A percentile compares a stretch with the other conserved stretches of the same genome.
Evolutionary conservation across 2,329 filamentous ascomycete species (phyloP).

Genomic region (Hirsutella minnesotensis): DNA sequence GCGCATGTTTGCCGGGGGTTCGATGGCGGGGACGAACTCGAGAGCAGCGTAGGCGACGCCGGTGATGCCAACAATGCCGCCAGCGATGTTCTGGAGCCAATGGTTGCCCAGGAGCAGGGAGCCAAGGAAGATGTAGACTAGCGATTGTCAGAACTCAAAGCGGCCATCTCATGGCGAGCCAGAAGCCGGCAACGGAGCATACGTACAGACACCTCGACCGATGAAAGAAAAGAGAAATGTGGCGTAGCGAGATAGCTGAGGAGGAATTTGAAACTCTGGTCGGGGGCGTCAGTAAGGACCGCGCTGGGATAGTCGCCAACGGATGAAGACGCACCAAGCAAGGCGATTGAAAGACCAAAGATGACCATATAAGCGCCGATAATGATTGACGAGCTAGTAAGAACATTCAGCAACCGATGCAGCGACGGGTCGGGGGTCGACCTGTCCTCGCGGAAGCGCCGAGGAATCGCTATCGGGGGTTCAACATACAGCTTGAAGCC

Average conservation of each 20-base stretch:
- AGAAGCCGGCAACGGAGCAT: no score
- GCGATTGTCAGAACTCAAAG: not conserved
- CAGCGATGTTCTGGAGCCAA: constrained; percentile 61
- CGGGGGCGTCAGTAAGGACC: constrained; percentile 11
- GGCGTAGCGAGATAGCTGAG: constrained; percentile 84
- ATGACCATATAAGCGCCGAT: constrained; percentile 80
- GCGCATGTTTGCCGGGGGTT: constrained; percentile 72
- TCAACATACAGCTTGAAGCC: constrained; percentile 42
- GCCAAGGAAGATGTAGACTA: constrained; percentile 95
- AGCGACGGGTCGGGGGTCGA: not conserved
- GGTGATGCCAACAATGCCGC: constrained; percentile 63
- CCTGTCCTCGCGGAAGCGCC: not conserved
- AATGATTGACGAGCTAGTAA: constrained; percentile 42
- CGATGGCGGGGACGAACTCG: constrained; percentile 68
- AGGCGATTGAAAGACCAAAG: constrained; percentile 69
- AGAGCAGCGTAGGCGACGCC: constrained; percentile 68
- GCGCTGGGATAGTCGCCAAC: not conserved
- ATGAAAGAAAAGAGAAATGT: constrained; percentile 98
- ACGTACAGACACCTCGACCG: constrained; percentile 86
- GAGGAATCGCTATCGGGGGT: not conserved
- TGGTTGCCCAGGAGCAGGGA: constrained; percentile 64
- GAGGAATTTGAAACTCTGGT: constrained; percentile 84
- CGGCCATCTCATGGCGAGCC: no score
- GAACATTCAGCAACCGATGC: not conserved
- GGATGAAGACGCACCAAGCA: constrained; percentile 53